Conservation (phyloP, 495 filamentous ascomycete species). For the Tetracladium setigerum region DNA sequence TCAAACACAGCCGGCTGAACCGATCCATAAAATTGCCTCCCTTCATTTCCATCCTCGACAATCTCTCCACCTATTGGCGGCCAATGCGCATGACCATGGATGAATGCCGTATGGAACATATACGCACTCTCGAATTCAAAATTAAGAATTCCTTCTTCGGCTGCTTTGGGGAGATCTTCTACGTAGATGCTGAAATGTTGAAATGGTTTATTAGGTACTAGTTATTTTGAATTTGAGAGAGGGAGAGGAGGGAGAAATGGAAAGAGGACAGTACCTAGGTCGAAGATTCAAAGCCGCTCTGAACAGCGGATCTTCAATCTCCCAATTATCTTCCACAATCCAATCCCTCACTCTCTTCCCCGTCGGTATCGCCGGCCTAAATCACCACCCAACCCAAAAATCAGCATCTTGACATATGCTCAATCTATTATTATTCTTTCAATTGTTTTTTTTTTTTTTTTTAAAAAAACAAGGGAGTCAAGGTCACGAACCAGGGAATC, state of each 20-base stretch:
- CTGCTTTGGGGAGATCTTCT: conserved; percentile 2
- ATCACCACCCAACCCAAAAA: too few species aligned
- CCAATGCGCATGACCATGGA: conserved; percentile 10
- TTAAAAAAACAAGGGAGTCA: not conserved
- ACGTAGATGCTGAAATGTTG: conserved; percentile 6
- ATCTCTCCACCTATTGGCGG: conserved; percentile 1
- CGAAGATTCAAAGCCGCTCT: conserved; percentile 1
- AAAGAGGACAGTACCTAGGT: not conserved
- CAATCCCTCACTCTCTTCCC: not conserved
- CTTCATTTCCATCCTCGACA: not conserved
- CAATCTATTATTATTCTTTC: too few species aligned
- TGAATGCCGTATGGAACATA: conserved; percentile 10
- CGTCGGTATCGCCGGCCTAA: too few species aligned
- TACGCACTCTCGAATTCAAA: conserved; percentile 7
- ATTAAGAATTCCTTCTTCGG: conserved; percentile 3
- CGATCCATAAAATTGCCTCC: conserved; percentile 5
- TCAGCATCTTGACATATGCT: too few species aligned
- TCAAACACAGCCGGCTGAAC: conserved; percentile 11
- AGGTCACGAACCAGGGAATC: conserved; percentile 1
- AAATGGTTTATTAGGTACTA: too few species aligned
- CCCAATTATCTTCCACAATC: conserved; percentile 8
- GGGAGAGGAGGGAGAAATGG: not conserved
- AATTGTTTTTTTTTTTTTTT: too few species aligned
- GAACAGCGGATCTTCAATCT: conserved; percentile 5
- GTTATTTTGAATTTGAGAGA: too few species aligned